Percentiles rank a stretch among this genome's conserved stretches.
Evolutionary conservation across 176 grass and related monocot species (phyloP).

Genomic region (Avena eriantha): DNA sequence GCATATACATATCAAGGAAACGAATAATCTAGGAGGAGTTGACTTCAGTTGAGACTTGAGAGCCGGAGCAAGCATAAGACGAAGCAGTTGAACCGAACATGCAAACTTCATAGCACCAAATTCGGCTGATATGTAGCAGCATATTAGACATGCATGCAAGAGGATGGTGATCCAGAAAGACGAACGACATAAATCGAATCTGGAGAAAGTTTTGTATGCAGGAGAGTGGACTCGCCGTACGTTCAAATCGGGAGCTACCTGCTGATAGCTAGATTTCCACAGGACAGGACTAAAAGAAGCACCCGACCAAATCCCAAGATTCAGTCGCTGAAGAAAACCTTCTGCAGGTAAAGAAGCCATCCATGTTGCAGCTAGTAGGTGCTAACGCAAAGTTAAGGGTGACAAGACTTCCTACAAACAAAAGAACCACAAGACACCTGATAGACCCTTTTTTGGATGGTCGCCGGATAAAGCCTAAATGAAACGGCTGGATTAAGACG

Average conservation of each 20-base stretch:
- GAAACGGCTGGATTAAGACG: not conserved
- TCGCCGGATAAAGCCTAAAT: not conserved
- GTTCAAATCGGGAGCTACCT: not conserved
- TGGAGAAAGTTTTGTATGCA: not conserved
- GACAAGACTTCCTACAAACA: not conserved
- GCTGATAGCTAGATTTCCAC: not conserved
- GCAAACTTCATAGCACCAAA: not conserved
- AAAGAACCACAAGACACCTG: not conserved
- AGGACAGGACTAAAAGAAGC: not conserved
- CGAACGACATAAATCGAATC: not conserved
- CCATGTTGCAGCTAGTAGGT: not conserved
- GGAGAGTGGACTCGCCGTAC: not conserved
- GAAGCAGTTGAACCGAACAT: not conserved
- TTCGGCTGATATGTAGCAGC: not conserved
- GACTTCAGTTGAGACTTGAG: not conserved
- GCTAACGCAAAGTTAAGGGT: not conserved
- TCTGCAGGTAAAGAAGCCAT: too few species aligned
- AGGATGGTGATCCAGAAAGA: slow-evolving; percentile 4
- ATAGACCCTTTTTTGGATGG: not conserved
- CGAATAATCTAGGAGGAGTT: not conserved
- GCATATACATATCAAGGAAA: too few species aligned
- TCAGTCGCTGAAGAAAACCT: not conserved
- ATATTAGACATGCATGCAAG: not conserved
- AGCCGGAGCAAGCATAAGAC: not conserved
- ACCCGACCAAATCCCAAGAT: not conserved